Evolutionary conservation across 208 protist genomes (phyloP).

Genomic region (Trichomonas vaginalis): DNA sequence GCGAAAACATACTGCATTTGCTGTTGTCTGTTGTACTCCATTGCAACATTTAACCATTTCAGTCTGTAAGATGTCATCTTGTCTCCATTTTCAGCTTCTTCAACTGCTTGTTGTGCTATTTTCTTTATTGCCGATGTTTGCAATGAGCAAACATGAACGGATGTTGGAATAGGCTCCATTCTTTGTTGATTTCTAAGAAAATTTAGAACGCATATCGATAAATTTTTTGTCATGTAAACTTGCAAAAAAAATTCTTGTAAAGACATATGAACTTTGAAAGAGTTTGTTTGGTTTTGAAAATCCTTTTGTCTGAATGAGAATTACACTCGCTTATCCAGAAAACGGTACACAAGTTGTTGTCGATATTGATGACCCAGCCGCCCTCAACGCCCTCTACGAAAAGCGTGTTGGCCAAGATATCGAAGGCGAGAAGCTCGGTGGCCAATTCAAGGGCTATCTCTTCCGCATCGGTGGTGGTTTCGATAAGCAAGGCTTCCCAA

Average conservation of each 20-base stretch:
- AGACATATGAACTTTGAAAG: no score
- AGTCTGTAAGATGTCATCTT: background rate
- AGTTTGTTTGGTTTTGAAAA: no score
- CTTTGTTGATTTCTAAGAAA: background rate
- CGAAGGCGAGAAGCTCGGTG: constrained; percentile 53
- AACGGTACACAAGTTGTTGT: constrained; percentile 63
- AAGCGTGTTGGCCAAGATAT: constrained; percentile 32
- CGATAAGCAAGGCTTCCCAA: constrained; percentile 99
- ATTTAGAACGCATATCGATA: no score
- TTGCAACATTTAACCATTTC: background rate
- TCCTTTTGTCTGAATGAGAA: background rate
- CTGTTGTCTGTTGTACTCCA: background rate
- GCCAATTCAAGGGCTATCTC: constrained; percentile 84
- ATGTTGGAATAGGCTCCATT: background rate
- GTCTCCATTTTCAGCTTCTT: background rate
- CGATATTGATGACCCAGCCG: constrained; percentile 55
- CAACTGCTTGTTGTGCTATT: background rate
- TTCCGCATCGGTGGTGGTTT: constrained; percentile 94
- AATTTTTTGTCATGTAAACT: no score
- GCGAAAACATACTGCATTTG: background rate
- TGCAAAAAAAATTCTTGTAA: no score
- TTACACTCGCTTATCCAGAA: constrained; percentile 53
- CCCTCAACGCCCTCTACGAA: background rate
- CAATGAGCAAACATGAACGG: background rate
- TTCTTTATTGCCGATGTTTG: background rate